Base-by-base conservation (phyloP, 495 filamentous ascomycete species). In the Oidiodendron maius region DNA sequence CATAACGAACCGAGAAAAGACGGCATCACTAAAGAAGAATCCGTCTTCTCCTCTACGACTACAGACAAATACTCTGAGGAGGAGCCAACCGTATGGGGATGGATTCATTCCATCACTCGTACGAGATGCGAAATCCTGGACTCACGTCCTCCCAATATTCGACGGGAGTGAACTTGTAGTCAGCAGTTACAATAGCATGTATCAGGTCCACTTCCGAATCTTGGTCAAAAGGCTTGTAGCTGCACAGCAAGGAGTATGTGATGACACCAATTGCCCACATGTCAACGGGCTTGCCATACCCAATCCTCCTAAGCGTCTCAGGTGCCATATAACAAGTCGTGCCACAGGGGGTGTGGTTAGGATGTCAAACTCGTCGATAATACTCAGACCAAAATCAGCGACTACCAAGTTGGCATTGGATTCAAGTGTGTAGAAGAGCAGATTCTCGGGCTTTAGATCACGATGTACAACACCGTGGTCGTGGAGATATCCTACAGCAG, bases 391-490 rank as follows among this genome's bases (percentile, higher is more conserved):
- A 60, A 98, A 98, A 64, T 98, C 93, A 30, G 94, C 93, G 61
- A 98, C 97, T 45, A 98, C 68, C n/a, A 98, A 69, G 63, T 89
- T 85, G 49, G 85, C 82, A 58, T 89, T 89, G 57, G 89, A 85
- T 64, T 89, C 85, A 11, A 84, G 83, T 1, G 85, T 89, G 38
- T 85, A 74, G 68, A 89, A 89, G 12, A 89, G 75, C 2, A 89
- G 71, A 57, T 89, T 89, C 61, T 89, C 85, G 43, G 85, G 85
- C 55, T 83, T 83, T 45, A 83, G 73, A 61, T 83, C 79, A 53
- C 93, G 88, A 63, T 98, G 93, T 11, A 98, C 93, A 59, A 98
- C 97, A 48, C 91, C 93, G 57, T 98, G 90, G 65, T 97, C 94
- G 66, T 98, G 93, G 24, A 98, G 80, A 64, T 98, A 98, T 40